Conservation (phyloP, 352 stramenopile species). For the Globisporangium nunn region DNA sequence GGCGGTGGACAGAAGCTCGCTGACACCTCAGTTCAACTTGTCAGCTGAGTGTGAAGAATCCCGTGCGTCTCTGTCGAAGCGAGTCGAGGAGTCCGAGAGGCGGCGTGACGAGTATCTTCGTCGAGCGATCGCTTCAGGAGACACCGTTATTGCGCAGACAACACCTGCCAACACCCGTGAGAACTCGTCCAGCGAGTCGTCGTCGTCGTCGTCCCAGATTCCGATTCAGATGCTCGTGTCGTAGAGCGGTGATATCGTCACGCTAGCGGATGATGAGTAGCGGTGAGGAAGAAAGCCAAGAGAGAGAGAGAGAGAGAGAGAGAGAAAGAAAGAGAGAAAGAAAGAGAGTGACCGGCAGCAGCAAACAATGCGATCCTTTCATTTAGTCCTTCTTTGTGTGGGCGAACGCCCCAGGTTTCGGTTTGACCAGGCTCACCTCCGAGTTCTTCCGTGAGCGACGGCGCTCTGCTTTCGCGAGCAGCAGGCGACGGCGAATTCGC, state of each 20-base stretch:
- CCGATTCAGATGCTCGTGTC: slow-evolving; percentile 67
- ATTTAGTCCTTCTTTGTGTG: slow-evolving; percentile 52
- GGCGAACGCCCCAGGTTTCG: slow-evolving; percentile 45
- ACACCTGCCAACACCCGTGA: background rate
- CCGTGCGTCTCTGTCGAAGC: slow-evolving; percentile 16
- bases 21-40: slow-evolving; percentile 7
- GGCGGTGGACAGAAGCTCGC: slow-evolving; percentile 15
- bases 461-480: slow-evolving; percentile 90
- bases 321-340: background rate
- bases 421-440: slow-evolving; percentile 33
- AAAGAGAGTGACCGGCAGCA: background rate
- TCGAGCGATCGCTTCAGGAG: slow-evolving; percentile 15
- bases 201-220: slow-evolving; percentile 30
- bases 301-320: background rate
- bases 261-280: background rate
- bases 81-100: slow-evolving; percentile 27
- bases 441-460: slow-evolving; percentile 76
- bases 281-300: too few relatives aligned
- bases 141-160: background rate
- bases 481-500: slow-evolving; percentile 58
- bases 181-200: background rate
- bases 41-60: background rate
- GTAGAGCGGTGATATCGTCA: slow-evolving; percentile 14
- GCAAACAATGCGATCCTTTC: background rate
- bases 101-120: slow-evolving; percentile 42